Conservation (phyloP, 2,329 filamentous ascomycete species). For the Trichophyton rubrum region DNA sequence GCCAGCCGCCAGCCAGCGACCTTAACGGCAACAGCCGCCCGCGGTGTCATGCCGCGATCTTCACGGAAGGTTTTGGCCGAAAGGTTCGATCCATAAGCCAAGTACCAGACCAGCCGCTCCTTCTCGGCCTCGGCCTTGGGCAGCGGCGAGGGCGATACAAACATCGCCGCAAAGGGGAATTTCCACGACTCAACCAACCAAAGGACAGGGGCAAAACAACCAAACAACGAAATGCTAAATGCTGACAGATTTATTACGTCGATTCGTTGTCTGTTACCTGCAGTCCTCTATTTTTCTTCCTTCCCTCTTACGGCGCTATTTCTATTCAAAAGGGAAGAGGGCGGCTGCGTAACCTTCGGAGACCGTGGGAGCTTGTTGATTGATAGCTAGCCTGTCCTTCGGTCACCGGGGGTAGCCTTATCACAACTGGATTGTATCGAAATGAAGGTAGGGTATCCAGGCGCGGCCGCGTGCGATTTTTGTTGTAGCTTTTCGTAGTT, state of each 20-base stretch:
- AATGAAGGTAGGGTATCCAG: not conserved
- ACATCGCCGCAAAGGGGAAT: not conserved
- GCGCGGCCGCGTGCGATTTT: not conserved
- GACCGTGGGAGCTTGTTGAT: not conserved
- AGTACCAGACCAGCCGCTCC: conserved; percentile 13
- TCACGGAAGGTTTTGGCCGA: conserved; percentile 14
- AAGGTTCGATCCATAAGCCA: conserved; percentile 18
- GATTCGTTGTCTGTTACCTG: not conserved
- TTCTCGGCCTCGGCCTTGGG: not conserved
- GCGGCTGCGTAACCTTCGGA: not conserved
- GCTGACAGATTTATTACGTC: not conserved
- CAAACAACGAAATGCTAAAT: not conserved
- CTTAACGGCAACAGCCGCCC: conserved; percentile 2
- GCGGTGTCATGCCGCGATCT: conserved; percentile 13
- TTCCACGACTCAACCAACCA: not conserved
- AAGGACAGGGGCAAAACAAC: not conserved
- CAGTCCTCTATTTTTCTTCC: not conserved
- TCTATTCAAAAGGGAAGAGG: not conserved
- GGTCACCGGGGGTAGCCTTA: not conserved
- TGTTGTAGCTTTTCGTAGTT: not conserved
- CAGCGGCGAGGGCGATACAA: not conserved
- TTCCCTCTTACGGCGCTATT: not conserved
- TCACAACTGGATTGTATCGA: not conserved
- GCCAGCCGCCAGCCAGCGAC: conserved; percentile 12
- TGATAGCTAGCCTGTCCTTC: not conserved